These are phyloP conservation scores for Acaromyces ingoldii DNA, from an alignment of 1,284 basidiomycete species.

Conservation along the genomic window DNA sequence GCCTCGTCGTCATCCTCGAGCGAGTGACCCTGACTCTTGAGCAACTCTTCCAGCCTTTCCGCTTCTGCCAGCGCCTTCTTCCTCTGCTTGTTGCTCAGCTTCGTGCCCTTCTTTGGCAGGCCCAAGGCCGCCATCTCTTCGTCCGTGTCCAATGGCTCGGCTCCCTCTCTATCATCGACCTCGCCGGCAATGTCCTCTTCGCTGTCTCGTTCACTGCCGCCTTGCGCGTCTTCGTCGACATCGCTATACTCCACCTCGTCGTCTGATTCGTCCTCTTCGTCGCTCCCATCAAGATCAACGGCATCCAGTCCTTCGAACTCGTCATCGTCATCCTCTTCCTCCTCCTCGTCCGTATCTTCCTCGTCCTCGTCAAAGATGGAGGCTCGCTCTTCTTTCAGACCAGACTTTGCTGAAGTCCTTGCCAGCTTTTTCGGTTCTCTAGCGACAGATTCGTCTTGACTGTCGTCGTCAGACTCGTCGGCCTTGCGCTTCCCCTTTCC, in stretches of 20 bases:
- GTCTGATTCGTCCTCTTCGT: conserved; percentile 6
- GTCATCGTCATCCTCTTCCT: conserved; percentile 46
- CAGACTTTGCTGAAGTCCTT: conserved; percentile 13
- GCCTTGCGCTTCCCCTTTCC: conserved; percentile 52
- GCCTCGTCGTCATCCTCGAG: conserved; percentile 32
- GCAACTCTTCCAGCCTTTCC: conserved; percentile 46
- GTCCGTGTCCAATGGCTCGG: conserved; percentile 20
- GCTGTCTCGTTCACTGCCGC: conserved; percentile 15
- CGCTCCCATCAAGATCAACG: conserved; percentile 10
- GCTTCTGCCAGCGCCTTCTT: conserved; percentile 48
- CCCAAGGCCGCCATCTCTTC: conserved; percentile 6
- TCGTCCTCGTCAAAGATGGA: conserved; percentile 50
- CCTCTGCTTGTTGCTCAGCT: conserved; percentile 41
- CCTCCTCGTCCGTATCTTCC: conserved; percentile 52
- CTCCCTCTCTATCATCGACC: conserved; percentile 13
- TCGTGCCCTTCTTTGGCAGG: conserved; percentile 35
- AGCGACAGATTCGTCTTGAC: background rate
- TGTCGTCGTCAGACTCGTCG: conserved; percentile 17
- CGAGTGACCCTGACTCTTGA: conserved; percentile 45
- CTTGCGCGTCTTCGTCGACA: conserved; percentile 8
- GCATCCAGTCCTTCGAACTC: conserved; percentile 54
- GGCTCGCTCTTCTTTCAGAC: background rate
- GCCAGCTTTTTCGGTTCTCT: conserved; percentile 15
- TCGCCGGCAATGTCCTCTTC: conserved; percentile 21
- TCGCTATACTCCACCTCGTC: conserved; percentile 11